A percentile compares a stretch with the other conserved stretches of the same genome.
Evolutionary conservation across 305 asterid genomes (phyloP).

Genomic region (Stenogyne calaminthoides): DNA sequence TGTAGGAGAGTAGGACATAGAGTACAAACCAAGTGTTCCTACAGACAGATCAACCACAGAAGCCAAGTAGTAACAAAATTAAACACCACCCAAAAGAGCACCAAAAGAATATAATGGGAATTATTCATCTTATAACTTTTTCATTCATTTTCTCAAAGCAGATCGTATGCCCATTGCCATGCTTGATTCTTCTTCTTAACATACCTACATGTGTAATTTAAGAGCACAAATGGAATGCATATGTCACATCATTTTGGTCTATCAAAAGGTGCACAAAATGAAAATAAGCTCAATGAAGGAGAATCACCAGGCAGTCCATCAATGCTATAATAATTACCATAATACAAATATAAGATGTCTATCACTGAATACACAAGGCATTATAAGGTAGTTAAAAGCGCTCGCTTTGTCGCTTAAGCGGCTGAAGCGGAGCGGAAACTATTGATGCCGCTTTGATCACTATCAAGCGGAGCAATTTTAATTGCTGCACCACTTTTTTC

Average conservation of each 20-base stretch:
- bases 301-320: conserved; percentile 17
- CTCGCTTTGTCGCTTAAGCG: no score
- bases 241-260: neutral
- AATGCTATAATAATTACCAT: neutral
- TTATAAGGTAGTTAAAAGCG: no score
- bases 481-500: no score
- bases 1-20: conserved; percentile 14
- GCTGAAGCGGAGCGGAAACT: no score
- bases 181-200: neutral
- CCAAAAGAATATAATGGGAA: neutral
- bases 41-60: neutral
- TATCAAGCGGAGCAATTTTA: no score
- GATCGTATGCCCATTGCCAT: neutral
- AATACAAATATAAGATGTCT: neutral
- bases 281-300: conserved; percentile 12
- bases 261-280: conserved; percentile 2
- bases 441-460: no score
- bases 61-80: conserved; percentile 16
- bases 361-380: neutral
- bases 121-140: neutral
- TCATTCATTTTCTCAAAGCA: conserved; percentile 16
- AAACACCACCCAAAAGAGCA: conserved; percentile 14
- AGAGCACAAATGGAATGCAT: neutral
- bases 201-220: neutral
- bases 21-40: conserved; percentile 2